Conservation (phyloP, 2,329 filamentous ascomycete genomes). For the Ampelomyces quisqualis region DNA sequence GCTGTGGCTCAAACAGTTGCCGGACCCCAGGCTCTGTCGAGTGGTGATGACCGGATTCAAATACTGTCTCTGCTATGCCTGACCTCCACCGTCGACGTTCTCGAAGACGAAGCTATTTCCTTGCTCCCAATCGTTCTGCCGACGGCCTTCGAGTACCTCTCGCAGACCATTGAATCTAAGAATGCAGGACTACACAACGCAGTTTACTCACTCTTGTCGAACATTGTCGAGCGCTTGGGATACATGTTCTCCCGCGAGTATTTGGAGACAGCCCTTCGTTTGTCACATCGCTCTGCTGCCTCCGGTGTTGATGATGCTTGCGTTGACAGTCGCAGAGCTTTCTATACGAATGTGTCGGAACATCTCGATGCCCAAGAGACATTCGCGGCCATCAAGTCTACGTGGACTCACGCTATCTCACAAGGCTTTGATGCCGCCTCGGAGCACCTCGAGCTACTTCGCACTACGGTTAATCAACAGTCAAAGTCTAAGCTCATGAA, state of each 20-base stretch:
- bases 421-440: conserved; percentile 61
- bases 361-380: conserved; percentile 76
- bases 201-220: conserved; percentile 74
- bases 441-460: conserved; percentile 70
- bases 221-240: conserved; percentile 78
- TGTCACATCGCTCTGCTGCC: conserved; percentile 71
- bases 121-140: conserved; percentile 75
- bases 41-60: conserved; percentile 69
- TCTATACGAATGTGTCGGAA: conserved; percentile 72
- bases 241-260: conserved; percentile 83
- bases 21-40: conserved; percentile 72
- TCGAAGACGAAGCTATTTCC: conserved; percentile 82
- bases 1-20: conserved; percentile 75
- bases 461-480: conserved; percentile 71
- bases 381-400: conserved; percentile 69
- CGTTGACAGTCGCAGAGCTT: conserved; percentile 65
- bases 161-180: conserved; percentile 59
- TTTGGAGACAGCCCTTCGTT: conserved; percentile 68
- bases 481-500: conserved; percentile 77
- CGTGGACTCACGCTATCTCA: conserved; percentile 66
- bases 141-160: conserved; percentile 69
- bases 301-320: conserved; percentile 62
- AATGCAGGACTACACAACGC: conserved; percentile 73
- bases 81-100: conserved; percentile 82
- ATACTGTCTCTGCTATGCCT: conserved; percentile 86